Base-by-base conservation (phyloP, 108 stramenopile genomes). In the Conticribra weissflogii region DNA sequence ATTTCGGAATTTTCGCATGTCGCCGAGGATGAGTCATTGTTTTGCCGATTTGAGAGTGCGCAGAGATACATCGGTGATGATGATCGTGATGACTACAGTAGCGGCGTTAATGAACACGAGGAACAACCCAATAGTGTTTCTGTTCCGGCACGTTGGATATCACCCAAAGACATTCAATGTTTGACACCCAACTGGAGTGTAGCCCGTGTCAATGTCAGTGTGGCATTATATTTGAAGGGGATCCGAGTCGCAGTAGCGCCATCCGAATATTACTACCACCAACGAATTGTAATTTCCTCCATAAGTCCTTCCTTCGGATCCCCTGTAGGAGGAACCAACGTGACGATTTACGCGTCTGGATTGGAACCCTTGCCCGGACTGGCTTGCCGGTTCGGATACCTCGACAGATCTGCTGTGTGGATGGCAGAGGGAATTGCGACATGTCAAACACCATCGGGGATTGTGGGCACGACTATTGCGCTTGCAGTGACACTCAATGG, bases 401-500 rank as follows among this genome's bases (percentile, higher is more conserved):
- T 48, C 9, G 55, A 68, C 21, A 47, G 47, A 17, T 8, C 25
- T 7, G 57, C 57, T 15, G 29, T 14, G 12, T 58, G 68, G 68
- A 32, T 53, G 16, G 27, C 29, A 2, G 2, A 29, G 29, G 29
- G 59, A 9, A 57, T 45, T 16, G 12, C 59, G 22, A 49, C 34
- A n/a, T 68, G 68, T 19, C 48, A 25, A 22, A 68, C 56, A 21
- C 68, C 68, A 21, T 28, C 29, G 16, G 30, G 33, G 4, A 31
- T 19, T 29, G 29, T 48, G 24, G n/a, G 41, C 21, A 29, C 51
- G 24, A 17, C 68, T 30, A 34, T 32, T 2, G 3, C 45, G 2
- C 34, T 68, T 28, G 54, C 57, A 29, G 3, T 68, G 3, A 68
- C 34, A 16, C 68, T 68, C 45, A 68, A 68, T 30, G 68, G 68